A percentile compares a stretch with the other conserved stretches of the same genome.
phyloP scores from a whole-genome alignment of 2,329 filamentous ascomycete species.

The Hansfordia pulvinata region DNA sequence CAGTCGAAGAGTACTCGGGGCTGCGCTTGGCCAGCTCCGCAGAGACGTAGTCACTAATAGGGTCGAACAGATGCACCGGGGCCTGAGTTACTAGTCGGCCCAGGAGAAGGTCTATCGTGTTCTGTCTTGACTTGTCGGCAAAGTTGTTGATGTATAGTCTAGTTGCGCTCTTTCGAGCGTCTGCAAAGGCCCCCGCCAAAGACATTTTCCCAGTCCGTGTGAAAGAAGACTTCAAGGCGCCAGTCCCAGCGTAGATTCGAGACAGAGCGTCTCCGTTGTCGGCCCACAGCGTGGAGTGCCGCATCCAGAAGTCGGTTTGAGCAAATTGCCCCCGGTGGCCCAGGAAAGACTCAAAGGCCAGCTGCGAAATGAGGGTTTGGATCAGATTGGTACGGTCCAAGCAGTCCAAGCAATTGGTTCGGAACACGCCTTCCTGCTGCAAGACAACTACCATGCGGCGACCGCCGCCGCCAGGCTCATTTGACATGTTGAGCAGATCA shows the following conservation, averaged over 20 bases:
- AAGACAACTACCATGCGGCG: slow-evolving; percentile 53
- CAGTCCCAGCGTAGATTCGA: slow-evolving; percentile 92
- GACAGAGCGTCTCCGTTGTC: slow-evolving; percentile 93
- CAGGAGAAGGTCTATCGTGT: slow-evolving; percentile 86
- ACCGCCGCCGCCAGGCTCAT: slow-evolving; percentile 21
- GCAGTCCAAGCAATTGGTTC: slow-evolving; percentile 93
- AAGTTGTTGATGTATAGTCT: slow-evolving; percentile 97
- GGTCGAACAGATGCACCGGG: slow-evolving; percentile 80
- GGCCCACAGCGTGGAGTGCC: slow-evolving; percentile 89
- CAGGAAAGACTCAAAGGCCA: slow-evolving; percentile 81
- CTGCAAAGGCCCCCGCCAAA: slow-evolving; percentile 81
- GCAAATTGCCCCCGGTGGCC: slow-evolving; percentile 56
- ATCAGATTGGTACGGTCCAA: slow-evolving; percentile 92
- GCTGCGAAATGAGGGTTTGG: slow-evolving; percentile 87
- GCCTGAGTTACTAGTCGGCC: slow-evolving; percentile 73
- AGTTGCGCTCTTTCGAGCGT: slow-evolving; percentile 87
- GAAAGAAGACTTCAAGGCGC: slow-evolving; percentile 89
- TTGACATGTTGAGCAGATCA: too few relatives aligned
- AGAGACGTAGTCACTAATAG: slow-evolving; percentile 82
- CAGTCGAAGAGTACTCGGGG: slow-evolving; percentile 61
- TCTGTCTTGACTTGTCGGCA: slow-evolving; percentile 81
- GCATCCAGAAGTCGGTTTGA: slow-evolving; percentile 74
- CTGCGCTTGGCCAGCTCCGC: slow-evolving; percentile 56
- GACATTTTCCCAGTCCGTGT: slow-evolving; percentile 95
- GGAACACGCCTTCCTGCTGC: slow-evolving; percentile 89